A percentile compares a stretch with the other conserved stretches of the same genome.
Conservation (phyloP, 2,329 filamentous ascomycete species). For the Capronia epimyces region DNA sequence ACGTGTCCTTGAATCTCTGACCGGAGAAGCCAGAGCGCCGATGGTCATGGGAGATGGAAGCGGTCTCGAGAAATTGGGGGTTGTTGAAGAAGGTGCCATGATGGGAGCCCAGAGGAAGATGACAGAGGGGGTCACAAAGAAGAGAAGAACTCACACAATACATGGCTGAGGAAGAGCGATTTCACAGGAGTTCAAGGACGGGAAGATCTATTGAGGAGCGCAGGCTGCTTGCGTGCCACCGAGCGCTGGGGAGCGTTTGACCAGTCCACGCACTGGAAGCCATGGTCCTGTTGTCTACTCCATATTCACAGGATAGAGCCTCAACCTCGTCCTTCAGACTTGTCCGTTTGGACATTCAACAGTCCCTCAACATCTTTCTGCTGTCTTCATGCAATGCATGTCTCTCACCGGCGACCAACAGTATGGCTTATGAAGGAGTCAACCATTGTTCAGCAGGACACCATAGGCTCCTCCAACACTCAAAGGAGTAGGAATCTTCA, state of each 20-base stretch:
- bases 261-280: neutral
- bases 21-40: constrained; percentile 1
- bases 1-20: constrained; percentile 4
- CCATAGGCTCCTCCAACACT: no score
- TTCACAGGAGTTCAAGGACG: neutral
- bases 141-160: neutral
- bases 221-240: neutral
- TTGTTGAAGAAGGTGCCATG: constrained; percentile 16
- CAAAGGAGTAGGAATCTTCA: no score
- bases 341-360: neutral
- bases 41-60: constrained; percentile 12
- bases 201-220: neutral
- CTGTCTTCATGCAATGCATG: no score
- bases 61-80: constrained; percentile 23
- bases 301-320: neutral
- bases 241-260: neutral
- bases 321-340: neutral
- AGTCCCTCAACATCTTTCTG: neutral
- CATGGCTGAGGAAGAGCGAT: neutral
- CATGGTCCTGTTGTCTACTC: neutral
- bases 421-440: no score
- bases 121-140: neutral
- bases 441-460: no score
- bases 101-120: neutral
- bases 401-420: no score